A percentile compares a stretch with the other conserved stretches of the same genome.
phyloP scores from a whole-genome alignment of 2,329 filamentous ascomycete genomes.

The Ceratocystis colombiana region DNA sequence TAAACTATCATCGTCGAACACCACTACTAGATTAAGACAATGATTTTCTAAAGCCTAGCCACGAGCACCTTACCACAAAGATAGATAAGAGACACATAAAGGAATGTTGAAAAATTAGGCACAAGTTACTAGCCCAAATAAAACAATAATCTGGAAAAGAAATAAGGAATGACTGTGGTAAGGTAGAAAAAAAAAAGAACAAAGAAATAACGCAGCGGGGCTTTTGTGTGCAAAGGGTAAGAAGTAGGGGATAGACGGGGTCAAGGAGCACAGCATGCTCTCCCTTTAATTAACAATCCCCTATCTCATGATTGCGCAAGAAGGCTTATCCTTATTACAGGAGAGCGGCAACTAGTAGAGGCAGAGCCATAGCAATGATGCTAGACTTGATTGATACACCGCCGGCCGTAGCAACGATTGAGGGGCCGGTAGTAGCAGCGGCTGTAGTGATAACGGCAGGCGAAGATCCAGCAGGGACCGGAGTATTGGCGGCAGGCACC shows the following conservation, averaged over 20 bases:
- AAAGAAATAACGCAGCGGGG: not conserved
- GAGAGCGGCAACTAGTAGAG: constrained; percentile 9
- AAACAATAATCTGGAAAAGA: not conserved
- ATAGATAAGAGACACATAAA: not conserved
- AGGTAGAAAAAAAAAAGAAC: not conserved
- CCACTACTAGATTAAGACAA: no score
- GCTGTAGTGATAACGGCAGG: constrained; percentile 34
- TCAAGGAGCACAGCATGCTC: not conserved
- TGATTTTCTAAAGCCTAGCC: no score
- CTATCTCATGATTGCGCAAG: no score
- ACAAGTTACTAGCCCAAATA: not conserved
- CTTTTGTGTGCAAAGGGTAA: constrained; percentile 8
- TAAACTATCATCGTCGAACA: no score
- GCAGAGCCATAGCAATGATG: constrained; percentile 5
- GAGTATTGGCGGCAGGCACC: not conserved
- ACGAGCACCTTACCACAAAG: not conserved
- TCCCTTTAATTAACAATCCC: no score
- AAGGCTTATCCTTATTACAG: not conserved
- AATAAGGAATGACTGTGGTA: not conserved
- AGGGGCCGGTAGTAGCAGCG: constrained; percentile 28
- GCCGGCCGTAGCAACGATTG: constrained; percentile 16
- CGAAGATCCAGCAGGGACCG: constrained; percentile 18
- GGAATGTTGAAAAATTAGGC: not conserved
- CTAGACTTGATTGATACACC: constrained; percentile 10
- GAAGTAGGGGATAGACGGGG: not conserved